phyloP scores from a whole-genome alignment of 2,329 filamentous ascomycete species.

The Microdochium nivale region DNA sequence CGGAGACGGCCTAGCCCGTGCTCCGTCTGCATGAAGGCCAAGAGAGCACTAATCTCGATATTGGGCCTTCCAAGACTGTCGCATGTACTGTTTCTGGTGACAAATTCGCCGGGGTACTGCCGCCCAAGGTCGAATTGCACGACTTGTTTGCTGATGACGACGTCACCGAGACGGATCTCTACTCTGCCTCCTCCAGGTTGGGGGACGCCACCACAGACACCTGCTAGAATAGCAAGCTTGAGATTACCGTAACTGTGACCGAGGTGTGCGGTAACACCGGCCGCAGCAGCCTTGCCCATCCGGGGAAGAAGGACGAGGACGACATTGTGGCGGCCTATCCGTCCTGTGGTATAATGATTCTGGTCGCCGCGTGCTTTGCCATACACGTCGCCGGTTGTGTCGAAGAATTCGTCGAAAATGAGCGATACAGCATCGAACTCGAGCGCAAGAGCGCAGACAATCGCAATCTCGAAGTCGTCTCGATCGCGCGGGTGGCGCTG shows the following conservation, averaged over 20 bases:
- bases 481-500: constrained; percentile 2
- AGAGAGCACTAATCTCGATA: not conserved
- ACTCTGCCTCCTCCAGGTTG: not conserved
- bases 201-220: constrained; percentile 13
- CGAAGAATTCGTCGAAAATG: constrained; percentile 13
- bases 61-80: constrained; percentile 2
- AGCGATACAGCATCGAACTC: constrained; percentile 11
- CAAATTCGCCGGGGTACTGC: constrained; percentile 1
- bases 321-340: constrained; percentile 12
- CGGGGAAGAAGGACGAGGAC: constrained; percentile 11
- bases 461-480: constrained; percentile 12
- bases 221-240: constrained; percentile 10
- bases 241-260: constrained; percentile 7
- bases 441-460: constrained; percentile 16
- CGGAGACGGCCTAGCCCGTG: constrained; percentile 6
- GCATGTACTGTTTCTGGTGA: constrained; percentile 6
- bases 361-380: constrained; percentile 5
- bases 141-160: constrained; percentile 3
- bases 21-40: not conserved
- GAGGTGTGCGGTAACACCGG: constrained; percentile 7
- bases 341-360: constrained; percentile 11
- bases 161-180: constrained; percentile 6
- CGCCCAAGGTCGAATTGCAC: constrained; percentile 3
- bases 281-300: constrained; percentile 9
- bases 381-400: constrained; percentile 2